These are phyloP conservation scores for Aspergillus fumigatus DNA, from an alignment of 2,329 filamentous ascomycete genomes.

Conservation along the genomic window DNA sequence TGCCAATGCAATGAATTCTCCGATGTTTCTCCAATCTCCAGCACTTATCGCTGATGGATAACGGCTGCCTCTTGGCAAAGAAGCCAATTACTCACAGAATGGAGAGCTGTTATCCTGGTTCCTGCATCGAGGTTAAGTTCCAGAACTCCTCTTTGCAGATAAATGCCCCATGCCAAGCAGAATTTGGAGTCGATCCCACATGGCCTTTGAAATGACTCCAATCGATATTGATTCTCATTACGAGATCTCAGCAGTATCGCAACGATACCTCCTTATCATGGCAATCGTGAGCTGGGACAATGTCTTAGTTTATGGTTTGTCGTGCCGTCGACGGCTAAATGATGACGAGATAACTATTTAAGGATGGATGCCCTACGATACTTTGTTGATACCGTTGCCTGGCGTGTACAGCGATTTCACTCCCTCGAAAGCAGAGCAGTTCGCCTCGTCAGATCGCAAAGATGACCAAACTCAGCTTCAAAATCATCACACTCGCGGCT, in stretches of 20 bases:
- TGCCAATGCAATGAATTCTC: neutral
- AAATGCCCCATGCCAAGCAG: neutral
- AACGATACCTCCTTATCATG: neutral
- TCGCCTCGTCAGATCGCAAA: neutral
- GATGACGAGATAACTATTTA: neutral
- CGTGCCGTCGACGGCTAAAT: too few relatives aligned
- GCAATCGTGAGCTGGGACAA: neutral
- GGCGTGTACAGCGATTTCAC: neutral
- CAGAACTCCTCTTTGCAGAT: neutral
- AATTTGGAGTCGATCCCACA: neutral
- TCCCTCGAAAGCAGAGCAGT: neutral
- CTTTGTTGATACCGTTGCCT: neutral
- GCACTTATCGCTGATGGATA: neutral
- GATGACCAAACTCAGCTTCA: conserved; percentile 7
- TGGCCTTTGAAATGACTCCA: neutral
- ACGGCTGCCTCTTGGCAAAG: neutral
- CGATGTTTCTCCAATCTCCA: neutral
- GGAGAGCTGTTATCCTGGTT: neutral
- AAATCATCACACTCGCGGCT: conserved; percentile 13
- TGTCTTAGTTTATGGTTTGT: neutral
- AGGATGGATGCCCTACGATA: neutral
- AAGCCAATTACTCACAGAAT: neutral
- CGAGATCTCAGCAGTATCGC: neutral
- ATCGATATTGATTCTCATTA: conserved; percentile 2
- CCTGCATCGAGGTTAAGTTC: neutral